Percentiles rank a stretch among this genome's conserved stretches.
Conservation (phyloP, 371 early-diverging fungal genomes). For the Basidiobolus meristosporus region DNA sequence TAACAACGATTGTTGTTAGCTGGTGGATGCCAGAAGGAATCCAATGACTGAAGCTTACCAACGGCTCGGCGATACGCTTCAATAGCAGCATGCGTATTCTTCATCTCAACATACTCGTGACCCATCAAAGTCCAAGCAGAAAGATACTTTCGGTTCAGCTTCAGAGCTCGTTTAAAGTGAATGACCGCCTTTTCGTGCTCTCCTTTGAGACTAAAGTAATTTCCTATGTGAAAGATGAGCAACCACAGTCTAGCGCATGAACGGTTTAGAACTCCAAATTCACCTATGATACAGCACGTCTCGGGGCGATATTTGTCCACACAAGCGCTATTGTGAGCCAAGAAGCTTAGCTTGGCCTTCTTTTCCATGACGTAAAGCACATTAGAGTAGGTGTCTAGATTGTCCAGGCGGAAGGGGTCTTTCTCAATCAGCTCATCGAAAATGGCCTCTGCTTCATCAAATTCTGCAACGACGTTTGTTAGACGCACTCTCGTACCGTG, state of each 20-base stretch:
- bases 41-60: too few relatives aligned
- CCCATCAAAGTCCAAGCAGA: conserved; percentile 88
- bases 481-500: too few relatives aligned
- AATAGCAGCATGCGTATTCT: conserved; percentile 72
- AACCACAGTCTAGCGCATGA: not conserved
- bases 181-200: conserved; percentile 74
- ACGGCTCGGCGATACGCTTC: conserved; percentile 75
- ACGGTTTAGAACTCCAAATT: not conserved
- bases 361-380: conserved; percentile 65
- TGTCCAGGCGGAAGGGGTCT: conserved; percentile 65
- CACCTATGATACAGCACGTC: conserved; percentile 71
- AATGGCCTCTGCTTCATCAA: conserved; percentile 33
- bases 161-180: conserved; percentile 67
- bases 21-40: not conserved
- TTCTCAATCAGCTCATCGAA: conserved; percentile 45
- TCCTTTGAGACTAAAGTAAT: conserved; percentile 65
- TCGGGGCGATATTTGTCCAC: conserved; percentile 75
- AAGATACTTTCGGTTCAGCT: conserved; percentile 54
- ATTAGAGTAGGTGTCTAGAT: conserved; percentile 78
- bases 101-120: conserved; percentile 86
- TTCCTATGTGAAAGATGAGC: conserved; percentile 24
- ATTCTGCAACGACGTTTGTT: conserved; percentile 25
- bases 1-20: not conserved
- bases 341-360: conserved; percentile 36
- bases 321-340: conserved; percentile 57